These are phyloP conservation scores for Euphorbia pulcherrima DNA, from an alignment of 345 rosid genomes.

Conservation along the genomic window DNA sequence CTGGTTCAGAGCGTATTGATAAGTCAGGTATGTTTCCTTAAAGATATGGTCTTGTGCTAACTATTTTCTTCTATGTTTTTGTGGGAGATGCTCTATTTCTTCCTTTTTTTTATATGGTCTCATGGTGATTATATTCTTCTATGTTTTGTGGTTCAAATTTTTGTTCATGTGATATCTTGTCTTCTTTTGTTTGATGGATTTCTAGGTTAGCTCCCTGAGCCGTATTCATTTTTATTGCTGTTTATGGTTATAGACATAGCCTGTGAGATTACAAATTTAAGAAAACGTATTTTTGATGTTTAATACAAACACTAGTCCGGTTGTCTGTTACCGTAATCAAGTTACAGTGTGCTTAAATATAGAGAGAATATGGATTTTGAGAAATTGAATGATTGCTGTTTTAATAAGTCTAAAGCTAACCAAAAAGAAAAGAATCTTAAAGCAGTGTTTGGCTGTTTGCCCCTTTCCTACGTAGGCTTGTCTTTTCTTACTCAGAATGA, in stretches of 20 bases:
- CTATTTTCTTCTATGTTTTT: too few species aligned
- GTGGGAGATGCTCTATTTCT: constrained; percentile 1
- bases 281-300: not conserved
- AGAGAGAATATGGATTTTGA: not conserved
- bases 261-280: not conserved
- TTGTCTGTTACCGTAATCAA: not conserved
- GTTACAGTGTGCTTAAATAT: not conserved
- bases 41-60: constrained; percentile 12
- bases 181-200: not conserved
- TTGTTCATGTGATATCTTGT: not conserved
- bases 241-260: not conserved
- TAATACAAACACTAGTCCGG: too few species aligned
- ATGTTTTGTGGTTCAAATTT: constrained; percentile 3
- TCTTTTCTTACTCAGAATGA: not conserved
- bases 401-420: not conserved
- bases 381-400: not conserved
- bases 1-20: constrained; percentile 96
- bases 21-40: constrained; percentile 65
- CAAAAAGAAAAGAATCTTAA: not conserved
- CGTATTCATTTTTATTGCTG: constrained; percentile 1
- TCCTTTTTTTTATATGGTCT: not conserved
- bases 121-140: too few species aligned
- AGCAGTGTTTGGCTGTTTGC: not conserved
- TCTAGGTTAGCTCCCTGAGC: not conserved
- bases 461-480: not conserved